Evolutionary conservation across 805 yeast species (phyloP).

Genomic region (Starmerella vitae): DNA sequence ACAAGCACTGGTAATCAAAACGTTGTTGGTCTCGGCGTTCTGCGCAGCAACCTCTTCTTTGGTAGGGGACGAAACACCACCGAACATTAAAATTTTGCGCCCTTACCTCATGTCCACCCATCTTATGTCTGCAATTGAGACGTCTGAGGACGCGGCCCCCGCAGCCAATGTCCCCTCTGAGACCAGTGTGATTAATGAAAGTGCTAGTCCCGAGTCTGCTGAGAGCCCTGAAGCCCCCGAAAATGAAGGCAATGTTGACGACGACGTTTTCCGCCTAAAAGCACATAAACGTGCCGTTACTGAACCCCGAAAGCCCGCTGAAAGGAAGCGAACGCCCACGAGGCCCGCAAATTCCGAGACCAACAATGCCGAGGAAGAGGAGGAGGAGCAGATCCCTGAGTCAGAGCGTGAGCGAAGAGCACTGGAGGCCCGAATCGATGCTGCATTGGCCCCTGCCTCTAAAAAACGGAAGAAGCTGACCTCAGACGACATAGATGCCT

Average conservation of each 20-base stretch:
- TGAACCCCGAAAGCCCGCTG: constrained; percentile 1
- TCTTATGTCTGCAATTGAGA: not conserved
- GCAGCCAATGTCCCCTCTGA: not conserved
- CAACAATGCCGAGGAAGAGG: constrained; percentile 14
- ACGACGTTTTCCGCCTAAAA: constrained; percentile 29
- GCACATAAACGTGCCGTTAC: constrained; percentile 25
- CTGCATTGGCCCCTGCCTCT: constrained; percentile 54
- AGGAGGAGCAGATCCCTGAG: constrained; percentile 24
- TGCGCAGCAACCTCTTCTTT: constrained; percentile 28
- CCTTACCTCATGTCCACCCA: not conserved
- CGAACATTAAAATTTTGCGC: constrained; percentile 24
- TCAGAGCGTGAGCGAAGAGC: constrained; percentile 47
- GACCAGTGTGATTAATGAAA: not conserved
- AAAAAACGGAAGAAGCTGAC: constrained; percentile 46
- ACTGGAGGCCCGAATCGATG: constrained; percentile 69
- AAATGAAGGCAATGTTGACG: constrained; percentile 26
- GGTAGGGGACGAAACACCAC: constrained; percentile 30
- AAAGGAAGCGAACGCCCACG: constrained; percentile 2
- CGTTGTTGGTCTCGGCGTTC: constrained; percentile 24
- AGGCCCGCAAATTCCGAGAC: constrained; percentile 2
- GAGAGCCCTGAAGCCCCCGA: constrained; percentile 2
- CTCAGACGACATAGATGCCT: constrained; percentile 87
- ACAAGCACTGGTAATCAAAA: constrained; percentile 24
- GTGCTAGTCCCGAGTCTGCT: not conserved
- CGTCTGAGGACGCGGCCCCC: not conserved